Evolutionary conservation across 2,329 filamentous ascomycete genomes (phyloP).

Genomic region (Epichloe elymi): DNA sequence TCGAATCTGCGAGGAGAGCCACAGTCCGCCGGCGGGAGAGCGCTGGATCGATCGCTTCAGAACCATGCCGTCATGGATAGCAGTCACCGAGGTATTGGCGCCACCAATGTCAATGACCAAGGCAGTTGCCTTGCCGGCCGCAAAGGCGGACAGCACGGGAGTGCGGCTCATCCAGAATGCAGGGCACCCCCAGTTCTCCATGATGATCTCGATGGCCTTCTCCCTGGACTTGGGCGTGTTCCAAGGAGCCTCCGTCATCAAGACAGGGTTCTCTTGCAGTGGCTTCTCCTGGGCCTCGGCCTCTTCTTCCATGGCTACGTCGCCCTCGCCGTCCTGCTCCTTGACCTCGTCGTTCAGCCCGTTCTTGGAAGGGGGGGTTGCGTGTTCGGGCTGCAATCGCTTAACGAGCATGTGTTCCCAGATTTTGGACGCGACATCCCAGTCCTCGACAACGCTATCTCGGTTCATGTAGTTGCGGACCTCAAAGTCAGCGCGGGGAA

Average conservation of each 20-base stretch:
- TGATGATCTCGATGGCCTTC: constrained; percentile 88
- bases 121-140: constrained; percentile 82
- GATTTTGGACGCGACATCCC: constrained; percentile 77
- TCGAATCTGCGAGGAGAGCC: constrained; percentile 79
- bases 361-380: constrained; percentile 63
- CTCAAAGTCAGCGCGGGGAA: constrained; percentile 62
- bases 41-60: constrained; percentile 81
- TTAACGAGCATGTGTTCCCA: constrained; percentile 92
- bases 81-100: constrained; percentile 75
- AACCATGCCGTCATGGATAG: constrained; percentile 88
- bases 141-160: constrained; percentile 82
- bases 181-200: constrained; percentile 92
- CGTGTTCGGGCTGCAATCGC: constrained; percentile 65
- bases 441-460: constrained; percentile 88
- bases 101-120: constrained; percentile 88
- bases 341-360: constrained; percentile 59
- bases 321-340: constrained; percentile 47
- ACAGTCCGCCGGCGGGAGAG: constrained; percentile 77
- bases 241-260: constrained; percentile 93
- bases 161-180: constrained; percentile 89
- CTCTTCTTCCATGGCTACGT: constrained; percentile 47
- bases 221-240: constrained; percentile 79
- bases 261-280: constrained; percentile 74
- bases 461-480: constrained; percentile 84
- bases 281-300: constrained; percentile 53